phyloP scores from a whole-genome alignment of 208 protist genomes.

The Leptomonas seymouri region DNA sequence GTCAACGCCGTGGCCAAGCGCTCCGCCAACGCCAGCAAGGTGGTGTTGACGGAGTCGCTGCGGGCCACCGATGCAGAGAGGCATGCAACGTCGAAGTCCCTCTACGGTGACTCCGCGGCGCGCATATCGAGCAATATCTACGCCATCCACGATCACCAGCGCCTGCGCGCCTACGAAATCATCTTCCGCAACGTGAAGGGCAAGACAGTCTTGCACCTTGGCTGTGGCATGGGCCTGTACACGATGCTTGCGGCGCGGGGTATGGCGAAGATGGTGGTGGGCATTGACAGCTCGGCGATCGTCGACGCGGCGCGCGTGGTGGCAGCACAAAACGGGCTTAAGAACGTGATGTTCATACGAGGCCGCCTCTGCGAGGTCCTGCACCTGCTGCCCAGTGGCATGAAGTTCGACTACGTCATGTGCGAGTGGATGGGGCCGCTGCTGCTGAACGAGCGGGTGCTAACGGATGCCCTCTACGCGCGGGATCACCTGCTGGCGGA shows the following conservation, averaged over 20 bases:
- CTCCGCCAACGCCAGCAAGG: slow-evolving; percentile 27
- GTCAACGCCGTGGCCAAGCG: slow-evolving; percentile 10
- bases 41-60: slow-evolving; percentile 75
- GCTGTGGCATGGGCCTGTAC: slow-evolving; percentile 88
- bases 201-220: slow-evolving; percentile 89
- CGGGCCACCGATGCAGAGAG: slow-evolving; percentile 86
- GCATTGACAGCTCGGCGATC: slow-evolving; percentile 80
- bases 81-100: slow-evolving; percentile 76
- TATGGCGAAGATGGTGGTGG: slow-evolving; percentile 79
- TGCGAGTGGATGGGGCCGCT: slow-evolving; percentile 93
- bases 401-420: slow-evolving; percentile 87
- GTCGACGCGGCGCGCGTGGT: slow-evolving; percentile 81
- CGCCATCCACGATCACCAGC: slow-evolving; percentile 71
- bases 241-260: slow-evolving; percentile 83
- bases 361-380: slow-evolving; percentile 70
- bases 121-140: slow-evolving; percentile 84
- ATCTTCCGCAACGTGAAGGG: slow-evolving; percentile 74
- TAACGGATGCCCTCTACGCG: slow-evolving; percentile 80
- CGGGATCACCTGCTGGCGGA: slow-evolving; percentile 74
- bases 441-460: slow-evolving; percentile 79
- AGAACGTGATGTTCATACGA: slow-evolving; percentile 82
- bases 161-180: slow-evolving; percentile 80
- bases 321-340: slow-evolving; percentile 77
- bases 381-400: slow-evolving; percentile 56
- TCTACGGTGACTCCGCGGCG: slow-evolving; percentile 82